Conservation (phyloP, 2,329 filamentous ascomycete genomes). For the Alternaria solani region DNA sequence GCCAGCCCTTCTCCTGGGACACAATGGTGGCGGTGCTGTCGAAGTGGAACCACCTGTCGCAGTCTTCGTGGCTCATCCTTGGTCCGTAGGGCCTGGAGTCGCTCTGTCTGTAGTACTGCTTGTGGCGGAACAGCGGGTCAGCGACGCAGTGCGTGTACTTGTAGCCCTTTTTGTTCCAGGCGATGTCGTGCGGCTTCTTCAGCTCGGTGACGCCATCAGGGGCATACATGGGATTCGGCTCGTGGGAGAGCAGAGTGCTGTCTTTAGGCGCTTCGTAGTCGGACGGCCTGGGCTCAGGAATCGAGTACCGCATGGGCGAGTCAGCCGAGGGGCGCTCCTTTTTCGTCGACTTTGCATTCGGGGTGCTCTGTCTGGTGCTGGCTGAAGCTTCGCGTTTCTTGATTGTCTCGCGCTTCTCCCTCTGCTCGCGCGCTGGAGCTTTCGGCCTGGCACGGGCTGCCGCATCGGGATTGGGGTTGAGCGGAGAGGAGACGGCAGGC, state of each 20-base stretch:
- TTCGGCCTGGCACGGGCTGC: slow-evolving; percentile 54
- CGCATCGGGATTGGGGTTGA: slow-evolving; percentile 69
- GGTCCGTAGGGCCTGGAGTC: slow-evolving; percentile 84
- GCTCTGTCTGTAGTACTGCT: slow-evolving; percentile 86
- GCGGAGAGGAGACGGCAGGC: slow-evolving; percentile 75
- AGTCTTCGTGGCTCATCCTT: slow-evolving; percentile 91
- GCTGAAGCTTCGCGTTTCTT: slow-evolving; percentile 62
- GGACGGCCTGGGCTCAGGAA: slow-evolving; percentile 56
- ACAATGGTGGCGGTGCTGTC: slow-evolving; percentile 76
- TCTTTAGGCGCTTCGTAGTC: slow-evolving; percentile 61
- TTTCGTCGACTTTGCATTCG: slow-evolving; percentile 50
- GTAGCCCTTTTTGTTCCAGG: slow-evolving; percentile 75
- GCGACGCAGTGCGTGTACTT: slow-evolving; percentile 91
- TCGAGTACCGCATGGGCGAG: slow-evolving; percentile 60
- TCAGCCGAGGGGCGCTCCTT: slow-evolving; percentile 49
- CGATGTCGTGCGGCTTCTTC: slow-evolving; percentile 60
- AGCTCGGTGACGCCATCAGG: slow-evolving; percentile 55
- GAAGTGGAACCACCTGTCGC: slow-evolving; percentile 84
- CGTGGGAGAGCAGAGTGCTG: slow-evolving; percentile 57
- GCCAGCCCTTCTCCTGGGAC: slow-evolving; percentile 91
- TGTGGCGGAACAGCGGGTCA: slow-evolving; percentile 85
- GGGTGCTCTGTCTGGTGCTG: slow-evolving; percentile 49
- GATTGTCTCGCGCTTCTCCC: slow-evolving; percentile 62
- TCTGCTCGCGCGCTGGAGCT: slow-evolving; percentile 52
- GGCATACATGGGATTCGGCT: slow-evolving; percentile 55